A percentile compares a stretch with the other conserved stretches of the same genome.
Evolutionary conservation across 2,329 filamentous ascomycete species (phyloP).

Genomic region (Ophiostoma quercus): DNA sequence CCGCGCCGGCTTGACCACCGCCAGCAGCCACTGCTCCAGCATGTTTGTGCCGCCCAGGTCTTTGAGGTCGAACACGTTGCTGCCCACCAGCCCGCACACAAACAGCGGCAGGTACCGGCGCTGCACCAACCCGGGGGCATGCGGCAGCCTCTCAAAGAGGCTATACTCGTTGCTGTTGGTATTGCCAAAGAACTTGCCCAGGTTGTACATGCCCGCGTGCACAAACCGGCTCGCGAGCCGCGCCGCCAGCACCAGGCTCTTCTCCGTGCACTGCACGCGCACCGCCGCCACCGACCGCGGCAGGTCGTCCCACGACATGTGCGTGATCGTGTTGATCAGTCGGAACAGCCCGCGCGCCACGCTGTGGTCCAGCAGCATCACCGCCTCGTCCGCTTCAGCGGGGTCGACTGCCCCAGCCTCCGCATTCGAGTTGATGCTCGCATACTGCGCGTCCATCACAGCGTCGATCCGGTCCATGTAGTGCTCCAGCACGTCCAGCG

Average conservation of each 20-base stretch:
- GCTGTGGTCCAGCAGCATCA: conserved; percentile 46
- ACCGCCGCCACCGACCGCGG: not conserved
- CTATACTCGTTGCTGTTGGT: conserved; percentile 40
- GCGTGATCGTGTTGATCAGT: conserved; percentile 33
- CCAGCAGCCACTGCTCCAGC: conserved; percentile 49
- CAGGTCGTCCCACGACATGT: conserved; percentile 20
- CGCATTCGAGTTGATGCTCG: conserved; percentile 34
- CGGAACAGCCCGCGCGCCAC: conserved; percentile 45
- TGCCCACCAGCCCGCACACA: conserved; percentile 45
- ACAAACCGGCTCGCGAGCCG: conserved; percentile 39
- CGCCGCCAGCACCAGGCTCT: conserved; percentile 43
- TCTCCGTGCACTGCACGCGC: conserved; percentile 38
- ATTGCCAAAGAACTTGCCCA: conserved; percentile 43
- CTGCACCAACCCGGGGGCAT: conserved; percentile 38
- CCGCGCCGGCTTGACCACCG: conserved; percentile 46
- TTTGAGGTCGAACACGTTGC: conserved; percentile 44
- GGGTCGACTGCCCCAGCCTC: conserved; percentile 31
- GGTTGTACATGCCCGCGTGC: conserved; percentile 41
- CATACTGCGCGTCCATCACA: conserved; percentile 39
- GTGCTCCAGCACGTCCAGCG: conserved; percentile 44
- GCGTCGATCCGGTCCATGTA: conserved; percentile 44
- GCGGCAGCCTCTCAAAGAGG: conserved; percentile 44
- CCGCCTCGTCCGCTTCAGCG: conserved; percentile 45
- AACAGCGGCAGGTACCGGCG: conserved; percentile 49
- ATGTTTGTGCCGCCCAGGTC: conserved; percentile 41